These are phyloP conservation scores for Kodamaea suecica DNA, from an alignment of 1,139 yeast species.

Conservation along the genomic window DNA sequence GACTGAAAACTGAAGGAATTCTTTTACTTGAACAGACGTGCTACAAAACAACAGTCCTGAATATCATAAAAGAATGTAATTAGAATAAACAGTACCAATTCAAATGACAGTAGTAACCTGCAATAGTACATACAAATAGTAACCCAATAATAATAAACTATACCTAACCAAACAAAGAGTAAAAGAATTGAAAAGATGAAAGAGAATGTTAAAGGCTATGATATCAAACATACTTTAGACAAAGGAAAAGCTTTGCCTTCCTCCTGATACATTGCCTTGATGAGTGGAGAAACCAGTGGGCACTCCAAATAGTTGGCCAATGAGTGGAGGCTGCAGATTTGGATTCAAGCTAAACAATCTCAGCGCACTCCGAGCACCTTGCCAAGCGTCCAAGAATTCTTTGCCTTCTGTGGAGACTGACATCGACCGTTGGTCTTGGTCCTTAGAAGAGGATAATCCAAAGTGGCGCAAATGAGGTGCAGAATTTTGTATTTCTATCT, in stretches of 20 bases:
- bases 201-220: background rate
- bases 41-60: too few relatives aligned
- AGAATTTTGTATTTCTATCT: constrained; percentile 21
- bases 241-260: constrained; percentile 9
- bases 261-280: constrained; percentile 5
- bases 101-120: too few relatives aligned
- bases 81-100: too few relatives aligned
- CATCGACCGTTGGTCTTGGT: constrained; percentile 2
- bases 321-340: constrained; percentile 9
- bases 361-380: constrained; percentile 3
- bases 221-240: too few relatives aligned
- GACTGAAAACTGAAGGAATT: too few relatives aligned
- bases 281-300: constrained; percentile 3
- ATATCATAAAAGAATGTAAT: too few relatives aligned
- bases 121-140: too few relatives aligned
- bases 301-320: constrained; percentile 9
- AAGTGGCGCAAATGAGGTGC: constrained; percentile 9
- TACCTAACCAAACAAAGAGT: too few relatives aligned
- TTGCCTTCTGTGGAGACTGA: constrained; percentile 5
- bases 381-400: constrained; percentile 10
- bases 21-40: too few relatives aligned
- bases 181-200: too few relatives aligned
- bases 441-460: constrained; percentile 7
- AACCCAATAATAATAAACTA: too few relatives aligned
- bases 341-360: constrained; percentile 5